Conservation (phyloP, 164 flowering plant species). For the Sedum album region DNA sequence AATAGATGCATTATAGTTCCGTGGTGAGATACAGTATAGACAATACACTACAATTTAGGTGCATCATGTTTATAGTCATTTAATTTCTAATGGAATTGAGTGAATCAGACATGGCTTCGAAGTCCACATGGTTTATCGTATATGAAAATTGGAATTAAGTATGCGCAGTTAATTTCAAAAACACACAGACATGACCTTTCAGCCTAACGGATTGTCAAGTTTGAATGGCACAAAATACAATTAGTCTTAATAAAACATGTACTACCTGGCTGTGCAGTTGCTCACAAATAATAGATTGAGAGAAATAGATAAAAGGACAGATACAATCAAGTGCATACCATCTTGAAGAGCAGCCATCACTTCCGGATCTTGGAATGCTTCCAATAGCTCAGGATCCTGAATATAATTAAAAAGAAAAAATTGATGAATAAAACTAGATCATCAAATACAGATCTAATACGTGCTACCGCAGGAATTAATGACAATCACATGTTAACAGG, state of each 20-base stretch:
- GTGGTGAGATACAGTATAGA: too few relatives aligned
- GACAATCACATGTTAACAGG: background rate
- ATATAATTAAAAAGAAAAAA: background rate
- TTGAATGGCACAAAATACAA: background rate
- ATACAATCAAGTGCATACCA: constrained; percentile 37
- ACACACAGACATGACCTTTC: background rate
- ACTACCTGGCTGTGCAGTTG: background rate
- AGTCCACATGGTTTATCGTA: too few relatives aligned
- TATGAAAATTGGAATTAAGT: too few relatives aligned
- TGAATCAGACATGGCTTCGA: background rate
- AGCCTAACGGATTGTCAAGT: background rate
- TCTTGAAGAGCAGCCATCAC: constrained; percentile 97
- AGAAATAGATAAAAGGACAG: background rate
- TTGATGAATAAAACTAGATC: background rate
- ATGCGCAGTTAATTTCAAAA: too few relatives aligned
- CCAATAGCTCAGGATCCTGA: constrained; percentile 96
- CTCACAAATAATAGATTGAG: background rate
- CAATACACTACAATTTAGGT: too few relatives aligned
- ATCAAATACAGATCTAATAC: background rate
- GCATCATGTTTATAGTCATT: too few relatives aligned
- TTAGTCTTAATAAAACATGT: background rate
- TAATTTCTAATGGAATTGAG: background rate
- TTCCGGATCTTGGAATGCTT: constrained; percentile 88
- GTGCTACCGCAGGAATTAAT: background rate
- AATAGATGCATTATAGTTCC: too few relatives aligned